These are phyloP conservation scores for Calonectria pseudoreteaudii DNA, from an alignment of 2,329 filamentous ascomycete genomes.

Conservation along the genomic window DNA sequence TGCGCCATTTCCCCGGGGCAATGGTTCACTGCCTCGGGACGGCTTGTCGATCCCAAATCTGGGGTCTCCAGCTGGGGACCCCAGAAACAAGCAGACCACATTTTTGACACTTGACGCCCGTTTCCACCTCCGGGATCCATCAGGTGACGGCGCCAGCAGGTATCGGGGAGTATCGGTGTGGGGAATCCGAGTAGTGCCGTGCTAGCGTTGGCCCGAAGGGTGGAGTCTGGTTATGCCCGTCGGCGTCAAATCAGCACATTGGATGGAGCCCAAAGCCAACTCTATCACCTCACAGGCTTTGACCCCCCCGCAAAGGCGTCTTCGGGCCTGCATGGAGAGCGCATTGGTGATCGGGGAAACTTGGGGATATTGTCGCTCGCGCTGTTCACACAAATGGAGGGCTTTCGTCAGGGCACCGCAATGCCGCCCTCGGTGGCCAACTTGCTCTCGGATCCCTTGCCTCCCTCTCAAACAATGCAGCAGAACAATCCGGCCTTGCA, in stretches of 20 bases:
- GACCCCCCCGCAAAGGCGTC: slow-evolving; percentile 12
- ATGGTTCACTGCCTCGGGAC: slow-evolving; percentile 1
- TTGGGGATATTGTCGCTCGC: neutral
- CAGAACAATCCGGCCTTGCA: neutral
- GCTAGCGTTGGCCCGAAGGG: slow-evolving; percentile 2
- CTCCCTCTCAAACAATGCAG: neutral
- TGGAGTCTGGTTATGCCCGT: neutral
- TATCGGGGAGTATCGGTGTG: slow-evolving; percentile 31
- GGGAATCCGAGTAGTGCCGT: slow-evolving; percentile 10
- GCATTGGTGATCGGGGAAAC: neutral
- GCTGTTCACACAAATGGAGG: slow-evolving; percentile 16
- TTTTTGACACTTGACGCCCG: slow-evolving; percentile 8
- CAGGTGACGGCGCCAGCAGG: neutral
- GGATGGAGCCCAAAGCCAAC: neutral
- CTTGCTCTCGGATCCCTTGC: slow-evolving; percentile 27
- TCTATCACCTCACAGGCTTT: neutral
- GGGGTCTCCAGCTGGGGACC: slow-evolving; percentile 28
- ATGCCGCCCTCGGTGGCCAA: slow-evolving; percentile 30
- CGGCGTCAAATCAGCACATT: neutral
- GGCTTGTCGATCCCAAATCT: slow-evolving; percentile 12
- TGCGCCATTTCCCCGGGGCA: neutral
- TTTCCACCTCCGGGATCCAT: neutral
- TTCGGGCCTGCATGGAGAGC: slow-evolving; percentile 8
- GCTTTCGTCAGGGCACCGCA: slow-evolving; percentile 10
- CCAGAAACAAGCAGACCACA: slow-evolving; percentile 25